Evolutionary conservation across 495 filamentous ascomycete species (phyloP), one percentile per base, ranked within the genome.

Genomic region (Xylaria acuta): DNA sequence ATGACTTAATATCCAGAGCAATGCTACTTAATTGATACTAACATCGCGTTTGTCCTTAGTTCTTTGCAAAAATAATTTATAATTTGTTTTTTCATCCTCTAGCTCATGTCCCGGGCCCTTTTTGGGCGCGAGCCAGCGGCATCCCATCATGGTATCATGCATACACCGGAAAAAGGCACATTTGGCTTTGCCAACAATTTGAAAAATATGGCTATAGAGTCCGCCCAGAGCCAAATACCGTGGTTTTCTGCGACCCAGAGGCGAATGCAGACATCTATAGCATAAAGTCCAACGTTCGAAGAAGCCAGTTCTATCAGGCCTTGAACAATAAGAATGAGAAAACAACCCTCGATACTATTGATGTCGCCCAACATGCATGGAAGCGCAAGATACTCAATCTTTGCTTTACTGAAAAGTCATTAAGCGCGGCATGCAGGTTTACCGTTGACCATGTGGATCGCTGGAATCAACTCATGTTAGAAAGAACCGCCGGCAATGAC

Each of bases 381-480:
- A 81, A 75, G 47, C 67, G 79, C 14, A 74, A 76, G 66, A 22
- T 81, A 8, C 67, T 82, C 7, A 77, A 77, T 63, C 63, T 67
- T 3, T 68, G 54, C 51, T 74, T 76, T 34, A 70, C 69, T 7
- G 79, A 82, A 1, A 75, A 80, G 36, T 71, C 76, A 3, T 20
- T 82, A 9, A 72, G 67, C 8, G 73, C 78, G 7, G 69, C 73
- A 6, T 69, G 69, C 22, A 38, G 34, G 5, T 79, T 75, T 40
- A 49, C 80, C 1, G 62, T 73, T 38, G 53, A 72, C n/a, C 74
- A 83, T 71, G 74, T 80, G 7, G 76, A 80, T 56, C 76, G 80
- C 3, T 82, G 80, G 78, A 66, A 71, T 64, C 58, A 82, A 43
- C 40, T 81, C 2, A 43, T 79, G 20, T 30, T 73, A 59, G 65